Conservation (phyloP, 2,329 filamentous ascomycete genomes). For the Phyllosticta citriasiana region DNA sequence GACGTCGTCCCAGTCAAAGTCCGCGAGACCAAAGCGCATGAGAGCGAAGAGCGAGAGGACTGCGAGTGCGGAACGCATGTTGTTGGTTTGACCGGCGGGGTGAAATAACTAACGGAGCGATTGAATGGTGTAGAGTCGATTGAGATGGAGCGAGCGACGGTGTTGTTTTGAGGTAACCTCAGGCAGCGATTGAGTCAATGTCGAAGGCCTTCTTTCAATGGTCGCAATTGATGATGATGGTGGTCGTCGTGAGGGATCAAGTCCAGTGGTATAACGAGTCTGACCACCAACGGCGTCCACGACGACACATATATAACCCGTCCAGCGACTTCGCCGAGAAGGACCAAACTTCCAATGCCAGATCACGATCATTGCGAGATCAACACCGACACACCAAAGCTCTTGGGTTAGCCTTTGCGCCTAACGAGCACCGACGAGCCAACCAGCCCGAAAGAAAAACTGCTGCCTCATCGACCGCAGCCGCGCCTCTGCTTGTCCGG, state of each 20-base stretch:
- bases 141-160: background rate
- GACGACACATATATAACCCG: background rate
- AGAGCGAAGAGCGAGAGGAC: constrained; percentile 1
- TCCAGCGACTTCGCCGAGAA: background rate
- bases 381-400: background rate
- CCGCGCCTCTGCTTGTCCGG: background rate
- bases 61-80: constrained; percentile 1
- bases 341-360: background rate
- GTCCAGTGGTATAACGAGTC: background rate
- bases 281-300: background rate
- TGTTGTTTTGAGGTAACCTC: background rate
- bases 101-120: background rate
- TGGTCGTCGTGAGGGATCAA: background rate
- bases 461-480: background rate
- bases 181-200: background rate
- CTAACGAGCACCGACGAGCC: background rate
- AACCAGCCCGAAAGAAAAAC: background rate
- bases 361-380: background rate
- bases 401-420: background rate
- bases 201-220: background rate
- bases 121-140: background rate
- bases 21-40: constrained; percentile 5
- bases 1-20: constrained; percentile 22
- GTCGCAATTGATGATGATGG: background rate
- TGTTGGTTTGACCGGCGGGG: background rate